Evolutionary conservation across 257 asterid species (phyloP).

Genomic region (Przewalskia tangutica): DNA sequence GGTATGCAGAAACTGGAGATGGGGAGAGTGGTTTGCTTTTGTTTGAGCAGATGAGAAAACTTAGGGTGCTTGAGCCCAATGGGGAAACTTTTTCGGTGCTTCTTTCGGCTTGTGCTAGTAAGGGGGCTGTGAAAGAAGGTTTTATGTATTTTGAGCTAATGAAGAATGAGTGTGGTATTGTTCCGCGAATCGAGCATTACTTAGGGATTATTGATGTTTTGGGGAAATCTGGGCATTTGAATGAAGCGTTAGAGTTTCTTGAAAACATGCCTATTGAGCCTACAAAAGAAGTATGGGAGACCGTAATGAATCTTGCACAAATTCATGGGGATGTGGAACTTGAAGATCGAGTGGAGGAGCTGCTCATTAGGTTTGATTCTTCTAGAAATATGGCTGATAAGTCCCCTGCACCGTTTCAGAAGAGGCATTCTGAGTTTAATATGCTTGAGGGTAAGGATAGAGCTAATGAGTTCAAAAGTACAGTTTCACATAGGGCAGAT

Average conservation of each 20-base stretch:
- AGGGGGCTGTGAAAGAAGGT: slow-evolving; percentile 22
- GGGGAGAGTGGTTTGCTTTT: slow-evolving; percentile 27
- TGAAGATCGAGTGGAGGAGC: slow-evolving; percentile 28
- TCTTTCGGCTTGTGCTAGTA: slow-evolving; percentile 28
- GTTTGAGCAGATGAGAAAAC: slow-evolving; percentile 27
- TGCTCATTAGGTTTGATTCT: slow-evolving; percentile 16
- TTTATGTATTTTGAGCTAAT: slow-evolving; percentile 25
- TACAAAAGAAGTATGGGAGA: slow-evolving; percentile 28
- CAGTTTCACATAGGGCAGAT: not conserved
- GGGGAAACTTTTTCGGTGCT: slow-evolving; percentile 26
- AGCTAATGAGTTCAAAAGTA: not conserved
- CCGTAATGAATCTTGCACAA: slow-evolving; percentile 11
- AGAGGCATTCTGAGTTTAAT: slow-evolving; percentile 6
- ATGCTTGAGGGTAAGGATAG: slow-evolving; percentile 13
- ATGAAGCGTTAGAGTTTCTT: slow-evolving; percentile 31
- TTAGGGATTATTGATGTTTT: slow-evolving; percentile 19
- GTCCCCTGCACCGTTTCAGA: slow-evolving; percentile 12
- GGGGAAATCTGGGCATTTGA: slow-evolving; percentile 32
- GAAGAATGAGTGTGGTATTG: slow-evolving; percentile 21
- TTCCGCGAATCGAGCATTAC: slow-evolving; percentile 24
- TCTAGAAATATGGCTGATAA: slow-evolving; percentile 6
- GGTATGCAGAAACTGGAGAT: slow-evolving; percentile 28
- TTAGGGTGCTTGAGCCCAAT: slow-evolving; percentile 19
- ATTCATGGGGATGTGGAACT: slow-evolving; percentile 34
- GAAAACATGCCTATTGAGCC: slow-evolving; percentile 29